Base-by-base conservation (phyloP, 1,284 basidiomycete genomes). In the Paramarasmius palmivorus region DNA sequence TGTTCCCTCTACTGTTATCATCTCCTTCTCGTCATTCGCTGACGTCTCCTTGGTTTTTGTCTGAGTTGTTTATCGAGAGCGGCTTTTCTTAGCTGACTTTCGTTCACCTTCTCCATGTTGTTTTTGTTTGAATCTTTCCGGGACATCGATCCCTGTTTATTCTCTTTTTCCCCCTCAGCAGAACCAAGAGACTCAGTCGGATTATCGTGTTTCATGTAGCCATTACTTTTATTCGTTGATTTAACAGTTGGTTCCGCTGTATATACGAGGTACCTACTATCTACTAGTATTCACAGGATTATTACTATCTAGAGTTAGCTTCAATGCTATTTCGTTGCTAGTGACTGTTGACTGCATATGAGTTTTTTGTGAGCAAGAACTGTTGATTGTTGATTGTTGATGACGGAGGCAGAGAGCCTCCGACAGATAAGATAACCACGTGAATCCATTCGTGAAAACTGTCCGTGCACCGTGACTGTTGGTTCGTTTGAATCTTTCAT, bases 161-260 rank as follows among this genome's bases (percentile, higher is more conserved):
- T 41, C 34, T 42, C 37, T 25, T 50, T 50, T 42, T 17, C 10
- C 39, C 40, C 10, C 36, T 50, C 38, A 49, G 29, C 29, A 32
- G 29, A 32, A 32, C 29, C 29, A 32, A 32, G 29, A 6, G 29
- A 32, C 29, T 32, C 29, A 32, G 29, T 32, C 29, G 29, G 29
- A 32, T n/a, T 32, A 32, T 32, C 29, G 29, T 12, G 12, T 32
- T 32, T 32, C 12, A 6, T 55, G 54, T 52, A 55, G 54, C 54
- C 26, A 55, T 48, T 52, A 50, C 29, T 55, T 32, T 50, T 55
- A 41, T 48, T 55, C 34, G 38, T 47, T 47, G 47, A 44, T 46
- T 51, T 55, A 44, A 47, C 41, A 26, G 37, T 49, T 36, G 40
- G 41, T 40, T 42, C 42, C 20, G 25, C 26, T 51, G 46, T 29